Base-by-base conservation (phyloP, 2,329 filamentous ascomycete species). In the Phialophora tarda region DNA sequence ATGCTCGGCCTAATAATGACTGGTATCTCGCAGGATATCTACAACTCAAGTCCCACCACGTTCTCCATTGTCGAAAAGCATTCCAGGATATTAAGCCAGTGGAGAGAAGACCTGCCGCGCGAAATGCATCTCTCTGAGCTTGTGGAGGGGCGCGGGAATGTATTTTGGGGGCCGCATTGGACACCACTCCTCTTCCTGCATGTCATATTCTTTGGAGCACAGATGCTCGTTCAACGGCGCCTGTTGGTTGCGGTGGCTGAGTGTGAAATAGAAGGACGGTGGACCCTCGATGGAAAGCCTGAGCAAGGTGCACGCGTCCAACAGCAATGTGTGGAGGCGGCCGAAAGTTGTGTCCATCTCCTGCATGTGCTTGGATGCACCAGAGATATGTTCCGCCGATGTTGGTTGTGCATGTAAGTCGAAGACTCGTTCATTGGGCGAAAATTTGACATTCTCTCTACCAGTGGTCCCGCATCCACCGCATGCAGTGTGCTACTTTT, bases 371-470 rank as follows among this genome's bases (percentile, higher is more conserved):
- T 62, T 21, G 48, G 59, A 50, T 55, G 50, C 24, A 55, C 59
- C 14, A 55, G 23, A 32, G n/a, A 30, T 48, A 62, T 62, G 59
- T 55, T 62, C 34, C 47, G 59, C 28, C 26, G 59, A 41, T 53
- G 34, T 41, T 62, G 59, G 59, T 44, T 62, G 30, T 62, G 59
- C 59, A 62, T 62, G 59, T 62, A 30, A 62, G 59, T 62, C 44
- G 8, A 51, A 10, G 8, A 14, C 41, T 11, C 28, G 24, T 60
- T 44, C 26, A 30, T 6, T 44, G 21, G 28, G 21, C 38, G 34
- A 24, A 51, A 51, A 21, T 10, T n/a, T 51, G 48, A 51, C 48
- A 10, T 51, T 51, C 21, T 24, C 21, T n/a, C 48, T 51, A 51
- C 48, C 56, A 62, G 59, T 62, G 59, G 59, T 17, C 59, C 48